Evolutionary conservation across 106 monocot genomes (phyloP).

Genomic region (Chionographis japonica): DNA sequence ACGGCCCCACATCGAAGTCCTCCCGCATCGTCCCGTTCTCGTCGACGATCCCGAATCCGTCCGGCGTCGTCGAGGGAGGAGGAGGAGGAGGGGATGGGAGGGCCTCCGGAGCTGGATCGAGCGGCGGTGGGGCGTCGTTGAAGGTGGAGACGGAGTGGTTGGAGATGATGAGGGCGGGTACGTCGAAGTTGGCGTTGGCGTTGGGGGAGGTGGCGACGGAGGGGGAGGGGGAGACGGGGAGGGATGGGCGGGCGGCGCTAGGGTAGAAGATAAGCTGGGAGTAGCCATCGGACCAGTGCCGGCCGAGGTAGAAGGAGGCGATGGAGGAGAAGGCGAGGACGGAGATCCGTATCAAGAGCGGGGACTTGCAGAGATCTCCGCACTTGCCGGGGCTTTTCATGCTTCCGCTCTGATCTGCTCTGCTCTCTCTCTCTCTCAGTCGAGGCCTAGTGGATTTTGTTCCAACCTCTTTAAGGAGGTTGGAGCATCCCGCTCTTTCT

Average conservation of each 20-base stretch:
- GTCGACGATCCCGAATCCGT: constrained; percentile 71
- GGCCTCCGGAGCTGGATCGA: neutral
- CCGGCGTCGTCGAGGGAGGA: constrained; percentile 32
- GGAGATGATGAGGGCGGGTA: constrained; percentile 1
- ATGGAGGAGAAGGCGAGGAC: constrained; percentile 25
- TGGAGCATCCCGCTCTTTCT: too few species aligned
- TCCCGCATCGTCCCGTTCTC: constrained; percentile 65
- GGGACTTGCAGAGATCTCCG: neutral
- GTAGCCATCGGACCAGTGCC: constrained; percentile 37
- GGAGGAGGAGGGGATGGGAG: constrained; percentile 3
- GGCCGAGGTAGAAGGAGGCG: constrained; percentile 70
- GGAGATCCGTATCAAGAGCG: constrained; percentile 10
- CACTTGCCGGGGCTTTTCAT: neutral
- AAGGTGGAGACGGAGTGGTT: neutral
- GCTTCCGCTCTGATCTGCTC: neutral
- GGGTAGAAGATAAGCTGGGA: constrained; percentile 29
- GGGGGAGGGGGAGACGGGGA: constrained; percentile 13
- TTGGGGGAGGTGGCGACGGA: constrained; percentile 39
- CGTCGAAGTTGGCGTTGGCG: constrained; percentile 5
- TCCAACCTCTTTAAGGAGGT: too few species aligned
- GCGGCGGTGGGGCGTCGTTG: neutral
- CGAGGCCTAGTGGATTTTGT: too few species aligned
- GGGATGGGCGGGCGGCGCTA: neutral
- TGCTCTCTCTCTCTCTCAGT: neutral
- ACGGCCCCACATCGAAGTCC: constrained; percentile 43